Base-by-base conservation (phyloP, 164 flowering plant species). In the Umbellularia californica region DNA sequence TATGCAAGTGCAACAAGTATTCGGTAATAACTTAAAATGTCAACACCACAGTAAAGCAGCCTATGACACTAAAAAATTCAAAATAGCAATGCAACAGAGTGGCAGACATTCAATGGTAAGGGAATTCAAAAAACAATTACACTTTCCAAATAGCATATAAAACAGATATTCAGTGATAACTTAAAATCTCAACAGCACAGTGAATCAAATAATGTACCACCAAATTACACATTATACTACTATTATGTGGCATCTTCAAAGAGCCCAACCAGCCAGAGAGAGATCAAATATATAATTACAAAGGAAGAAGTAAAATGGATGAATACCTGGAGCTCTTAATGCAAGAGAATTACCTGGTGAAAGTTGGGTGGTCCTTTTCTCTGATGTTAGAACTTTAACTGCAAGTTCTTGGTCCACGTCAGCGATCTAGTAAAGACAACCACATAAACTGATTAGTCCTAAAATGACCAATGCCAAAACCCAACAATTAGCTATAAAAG, bases 391-490 rank as follows among this genome's bases (percentile, higher is more conserved):
- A 69, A 92, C 84, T 81, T 76, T 86, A 74, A 95, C 86, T 19
- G 97, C 99, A 75, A 92, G 90, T 47, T 77, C 79, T 82, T 88
- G 89, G 77, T 83, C 84, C 63, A 92, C 75, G 69, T 95, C 98
- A 77, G 97, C 90, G 86, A 95, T 86, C 99, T 95, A 81, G 72
- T 25, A 65, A 65, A 58, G 80, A 71, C 62, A 75, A 3, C 58
- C 64, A 22, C 47, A 81, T 35, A 74, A 58, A 63, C 71, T 15
- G 10, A 69, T 81, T 76, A 80, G 64, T 30, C 58, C 67, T 76
- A 47, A 33, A 13, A 73, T 55, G 70, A 69, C 35, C 27, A 70
- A 74, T n/a, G 50, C 55, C 50, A 52, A 70, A 72, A 71, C 10
- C 28, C 14, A 73, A 72, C 35, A 50, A 71, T 35, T 68, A 64